Conservation (phyloP, 352 stramenopile species). For the Phytophthora multivora region DNA sequence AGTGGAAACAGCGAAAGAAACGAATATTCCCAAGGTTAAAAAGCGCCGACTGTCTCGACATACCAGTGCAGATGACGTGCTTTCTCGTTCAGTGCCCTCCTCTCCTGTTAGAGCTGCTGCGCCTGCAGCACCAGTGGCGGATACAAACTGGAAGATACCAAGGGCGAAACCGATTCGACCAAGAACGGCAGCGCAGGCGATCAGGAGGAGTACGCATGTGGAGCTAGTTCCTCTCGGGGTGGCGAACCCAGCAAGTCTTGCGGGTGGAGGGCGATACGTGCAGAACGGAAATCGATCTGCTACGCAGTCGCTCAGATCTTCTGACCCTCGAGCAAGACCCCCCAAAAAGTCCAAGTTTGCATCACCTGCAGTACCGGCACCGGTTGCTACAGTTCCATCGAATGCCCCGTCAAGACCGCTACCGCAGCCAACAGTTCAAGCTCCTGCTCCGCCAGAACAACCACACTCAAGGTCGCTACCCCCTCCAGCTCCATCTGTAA, state of each 20-base stretch:
- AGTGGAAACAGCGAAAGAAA: neutral
- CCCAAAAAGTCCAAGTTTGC: conserved; percentile 26
- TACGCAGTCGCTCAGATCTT: conserved; percentile 19
- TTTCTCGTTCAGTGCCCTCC: conserved; percentile 19
- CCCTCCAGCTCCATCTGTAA: neutral
- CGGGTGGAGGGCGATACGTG: conserved; percentile 67
- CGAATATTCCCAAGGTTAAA: conserved; percentile 3
- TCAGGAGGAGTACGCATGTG: conserved; percentile 45
- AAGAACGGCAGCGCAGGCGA: conserved; percentile 37
- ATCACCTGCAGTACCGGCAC: neutral
- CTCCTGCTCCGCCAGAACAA: conserved; percentile 6
- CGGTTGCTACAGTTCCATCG: neutral
- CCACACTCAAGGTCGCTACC: conserved; percentile 9
- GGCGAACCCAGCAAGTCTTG: conserved; percentile 24
- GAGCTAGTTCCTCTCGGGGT: conserved; percentile 60
- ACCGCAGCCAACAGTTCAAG: conserved; percentile 1
- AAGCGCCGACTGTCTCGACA: conserved; percentile 28
- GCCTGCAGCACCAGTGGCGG: neutral
- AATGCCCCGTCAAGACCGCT: conserved; percentile 7
- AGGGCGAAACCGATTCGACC: conserved; percentile 11
- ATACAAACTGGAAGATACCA: conserved; percentile 23
- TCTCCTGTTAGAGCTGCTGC: conserved; percentile 13
- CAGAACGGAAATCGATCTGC: conserved; percentile 61
- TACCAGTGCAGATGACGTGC: conserved; percentile 21
- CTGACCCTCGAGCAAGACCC: conserved; percentile 13